Evolutionary conservation across 164 flowering plant genomes (phyloP), one percentile per base, ranked within the genome.

Genomic region (Aristolochia contorta): DNA sequence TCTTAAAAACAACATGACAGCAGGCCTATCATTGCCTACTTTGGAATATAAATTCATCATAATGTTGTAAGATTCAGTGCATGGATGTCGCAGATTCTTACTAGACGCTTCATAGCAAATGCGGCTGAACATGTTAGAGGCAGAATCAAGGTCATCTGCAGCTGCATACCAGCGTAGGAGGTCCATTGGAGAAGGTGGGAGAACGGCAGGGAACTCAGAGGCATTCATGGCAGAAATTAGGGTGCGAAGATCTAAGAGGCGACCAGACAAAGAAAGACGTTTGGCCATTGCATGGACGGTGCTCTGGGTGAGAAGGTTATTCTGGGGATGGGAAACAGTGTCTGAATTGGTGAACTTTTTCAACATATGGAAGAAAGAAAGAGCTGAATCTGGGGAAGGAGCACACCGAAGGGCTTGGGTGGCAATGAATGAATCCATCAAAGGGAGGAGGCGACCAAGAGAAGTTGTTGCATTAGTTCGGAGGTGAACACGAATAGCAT

Each of bases 31-130:
- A 73, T 65, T 68, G 14, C 88, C 78, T 52, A 12, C 78, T 15
- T 77, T 63, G 0, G 67, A 87, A 62, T 75, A 82, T 45, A 86
- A 69, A 8, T 65, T 63, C 81, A 93, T 81, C 16, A 93, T 73
- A 22, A 86, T 56, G 67, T 93, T 93, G 53, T 86, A 93, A 46
- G 89, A 77, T 65, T 93, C 97, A 0, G 81, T 71, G 65, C 84
- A 84, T 0, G 79, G 79, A 52, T 73, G 81, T 51, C 30, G 56
- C 16, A 8, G 56, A 23, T 73, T 75, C 19, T 64, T 64, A 14
- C 54, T 24, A 2, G 62, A 33, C 9, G 71, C 66, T 0, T 57
- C 64, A 5, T 58, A 59, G 77, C 77, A 67, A 78, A 80, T 60
- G 60, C 75, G 75, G n/a, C 78, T 70, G 90, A 90, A 82, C 15